Percentiles rank a stretch among this genome's conserved stretches.
Evolutionary conservation across 805 yeast genomes (phyloP).

Genomic region (Starmera dryadoides): DNA sequence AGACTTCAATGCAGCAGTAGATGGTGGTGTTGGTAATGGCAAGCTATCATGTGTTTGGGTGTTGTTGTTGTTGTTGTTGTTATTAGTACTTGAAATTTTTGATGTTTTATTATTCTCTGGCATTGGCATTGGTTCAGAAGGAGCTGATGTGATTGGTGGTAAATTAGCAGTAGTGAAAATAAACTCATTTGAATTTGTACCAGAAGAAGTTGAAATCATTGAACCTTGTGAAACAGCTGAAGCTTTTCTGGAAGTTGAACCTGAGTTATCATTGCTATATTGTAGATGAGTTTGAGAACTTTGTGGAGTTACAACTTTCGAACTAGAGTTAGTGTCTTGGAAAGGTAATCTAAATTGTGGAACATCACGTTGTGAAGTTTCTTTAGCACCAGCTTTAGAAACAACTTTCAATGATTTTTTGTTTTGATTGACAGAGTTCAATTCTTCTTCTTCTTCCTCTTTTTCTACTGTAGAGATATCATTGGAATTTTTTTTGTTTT

Average conservation of each 20-base stretch:
- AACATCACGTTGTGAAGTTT: slow-evolving; percentile 22
- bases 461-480: slow-evolving; percentile 1
- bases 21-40: slow-evolving; percentile 1
- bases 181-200: slow-evolving; percentile 16
- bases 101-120: slow-evolving; percentile 4
- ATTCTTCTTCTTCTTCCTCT: slow-evolving; percentile 1
- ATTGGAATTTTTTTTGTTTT: slow-evolving; percentile 1
- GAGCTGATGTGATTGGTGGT: slow-evolving; percentile 54
- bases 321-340: slow-evolving; percentile 34
- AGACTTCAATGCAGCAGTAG: slow-evolving; percentile 2
- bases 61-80: slow-evolving; percentile 1
- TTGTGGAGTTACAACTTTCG: slow-evolving; percentile 2
- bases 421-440: slow-evolving; percentile 6
- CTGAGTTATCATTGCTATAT: slow-evolving; percentile 3
- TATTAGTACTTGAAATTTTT: no score
- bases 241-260: slow-evolving; percentile 27
- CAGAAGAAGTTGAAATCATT: slow-evolving; percentile 14
- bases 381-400: slow-evolving; percentile 7
- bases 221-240: slow-evolving; percentile 28
- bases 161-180: slow-evolving; percentile 20
- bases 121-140: slow-evolving; percentile 41
- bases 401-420: slow-evolving; percentile 20
- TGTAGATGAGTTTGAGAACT: slow-evolving; percentile 5
- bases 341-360: slow-evolving; percentile 67
- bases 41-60: no score